A percentile compares a stretch with the other conserved stretches of the same genome.
phyloP scores from a whole-genome alignment of 176 grass and related monocot species.

The Elymus sibiricus region DNA sequence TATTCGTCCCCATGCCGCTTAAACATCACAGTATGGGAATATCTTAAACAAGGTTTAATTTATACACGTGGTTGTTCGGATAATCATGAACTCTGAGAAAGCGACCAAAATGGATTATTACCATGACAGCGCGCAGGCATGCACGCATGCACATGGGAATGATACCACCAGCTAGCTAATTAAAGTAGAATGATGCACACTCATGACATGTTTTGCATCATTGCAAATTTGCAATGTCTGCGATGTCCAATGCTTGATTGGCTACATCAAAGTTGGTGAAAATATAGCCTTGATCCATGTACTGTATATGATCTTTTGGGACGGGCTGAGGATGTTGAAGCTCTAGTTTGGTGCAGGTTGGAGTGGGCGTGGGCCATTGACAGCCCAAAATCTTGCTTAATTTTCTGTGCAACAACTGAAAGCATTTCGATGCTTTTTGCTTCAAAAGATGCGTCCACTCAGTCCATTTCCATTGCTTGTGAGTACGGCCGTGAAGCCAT shows the following conservation, averaged over 20 bases:
- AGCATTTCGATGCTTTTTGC: constrained; percentile 32
- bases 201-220: constrained; percentile 36
- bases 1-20: neutral
- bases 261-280: constrained; percentile 42
- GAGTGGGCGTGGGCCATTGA: constrained; percentile 32
- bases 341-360: constrained; percentile 24
- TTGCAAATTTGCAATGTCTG: constrained; percentile 3
- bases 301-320: neutral
- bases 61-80: constrained; percentile 2
- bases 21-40: neutral
- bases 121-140: constrained; percentile 9
- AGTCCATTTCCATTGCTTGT: too few species aligned
- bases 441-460: constrained; percentile 40
- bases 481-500: neutral
- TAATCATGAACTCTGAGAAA: constrained; percentile 9
- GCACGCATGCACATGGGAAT: constrained; percentile 44
- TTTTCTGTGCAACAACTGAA: constrained; percentile 45
- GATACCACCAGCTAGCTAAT: constrained; percentile 30
- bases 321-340: constrained; percentile 8
- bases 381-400: constrained; percentile 45
- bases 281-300: neutral
- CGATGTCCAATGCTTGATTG: constrained; percentile 24
- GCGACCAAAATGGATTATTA: constrained; percentile 11
- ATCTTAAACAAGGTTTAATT: neutral
- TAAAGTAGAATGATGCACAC: constrained; percentile 45